These are phyloP conservation scores for Scytalidium lignicola DNA, from an alignment of 2,329 filamentous ascomycete species.

Conservation along the genomic window DNA sequence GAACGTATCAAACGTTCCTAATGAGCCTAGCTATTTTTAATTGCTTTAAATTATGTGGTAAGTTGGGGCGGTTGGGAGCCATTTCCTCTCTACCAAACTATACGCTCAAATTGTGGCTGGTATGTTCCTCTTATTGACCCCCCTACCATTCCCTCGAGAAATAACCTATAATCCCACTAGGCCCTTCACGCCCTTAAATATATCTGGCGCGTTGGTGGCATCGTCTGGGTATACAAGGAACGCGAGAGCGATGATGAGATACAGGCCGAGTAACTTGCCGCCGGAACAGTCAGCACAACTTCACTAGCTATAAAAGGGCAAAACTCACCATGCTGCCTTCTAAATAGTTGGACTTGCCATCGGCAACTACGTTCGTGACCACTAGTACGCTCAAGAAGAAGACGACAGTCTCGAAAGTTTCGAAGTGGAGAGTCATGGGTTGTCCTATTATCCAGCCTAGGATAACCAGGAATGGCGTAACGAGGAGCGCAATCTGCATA, in stretches of 20 bases:
- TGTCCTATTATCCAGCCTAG: constrained; percentile 69
- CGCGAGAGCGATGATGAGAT: constrained; percentile 54
- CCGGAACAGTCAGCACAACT: constrained; percentile 1
- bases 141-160: neutral
- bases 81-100: no score
- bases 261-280: constrained; percentile 44
- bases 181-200: constrained; percentile 1
- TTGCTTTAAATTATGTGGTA: no score
- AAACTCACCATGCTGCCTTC: constrained; percentile 66
- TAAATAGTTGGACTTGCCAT: constrained; percentile 79
- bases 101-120: no score
- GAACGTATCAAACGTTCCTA: no score
- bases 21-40: no score
- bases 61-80: no score
- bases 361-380: constrained; percentile 71
- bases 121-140: no score
- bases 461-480: constrained; percentile 75
- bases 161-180: neutral
- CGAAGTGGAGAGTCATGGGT: constrained; percentile 75
- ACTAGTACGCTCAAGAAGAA: constrained; percentile 73
- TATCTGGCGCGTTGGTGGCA: constrained; percentile 12
- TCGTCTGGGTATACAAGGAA: constrained; percentile 57
- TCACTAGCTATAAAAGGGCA: neutral
- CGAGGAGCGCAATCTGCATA: constrained; percentile 77
- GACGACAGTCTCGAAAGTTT: constrained; percentile 73